Evolutionary conservation across 805 yeast species (phyloP), one percentile per base, ranked within the genome.

Genomic region (Candida silvatica): DNA sequence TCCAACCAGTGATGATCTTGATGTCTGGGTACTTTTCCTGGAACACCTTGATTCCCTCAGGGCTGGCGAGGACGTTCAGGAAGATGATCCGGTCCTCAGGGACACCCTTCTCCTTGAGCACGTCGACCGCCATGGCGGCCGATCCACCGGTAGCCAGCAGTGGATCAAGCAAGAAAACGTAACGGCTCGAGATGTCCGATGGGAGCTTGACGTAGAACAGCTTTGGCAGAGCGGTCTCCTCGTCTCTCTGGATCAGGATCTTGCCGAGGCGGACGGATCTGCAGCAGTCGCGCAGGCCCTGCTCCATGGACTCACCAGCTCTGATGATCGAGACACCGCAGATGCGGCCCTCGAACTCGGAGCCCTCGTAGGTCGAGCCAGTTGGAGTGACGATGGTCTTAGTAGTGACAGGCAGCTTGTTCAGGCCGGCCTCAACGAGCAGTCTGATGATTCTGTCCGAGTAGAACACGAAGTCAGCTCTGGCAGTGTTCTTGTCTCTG

Each of bases 281-380:
- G 58, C 97, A 87, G 61, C 98, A 90, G 58, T 90, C 97, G 58
- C 99, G 77, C 44, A 92, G 67, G 23, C 97, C 98, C 69, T 86
- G 94, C 61, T 92, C 99, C 99, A 92, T 92, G 29, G 94, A 81
- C 61, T 92, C 99, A 46, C 99, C 99, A 4, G 99, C 99, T 56
- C 99, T 74, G 50, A 92, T 94, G 54, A 92, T 92, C 14, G 96
- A 86, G 25, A 92, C 99, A 45, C 99, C 99, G 58, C 97, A 90
- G 41, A 92, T 92, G 60, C 85, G 87, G 29, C 98, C 97, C 51
- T 75, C 63, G 58, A 90, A 90, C 40, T 69, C 67, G 38, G 80
- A 80, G 11, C 99, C 99, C 3, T 73, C 68, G 56, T 74, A 86
- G 26, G 62, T 60, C 43, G 75, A 69, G 35, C 79, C 80, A 9